phyloP scores from a whole-genome alignment of 2,329 filamentous ascomycete species.

The Botrytis byssoidea region DNA sequence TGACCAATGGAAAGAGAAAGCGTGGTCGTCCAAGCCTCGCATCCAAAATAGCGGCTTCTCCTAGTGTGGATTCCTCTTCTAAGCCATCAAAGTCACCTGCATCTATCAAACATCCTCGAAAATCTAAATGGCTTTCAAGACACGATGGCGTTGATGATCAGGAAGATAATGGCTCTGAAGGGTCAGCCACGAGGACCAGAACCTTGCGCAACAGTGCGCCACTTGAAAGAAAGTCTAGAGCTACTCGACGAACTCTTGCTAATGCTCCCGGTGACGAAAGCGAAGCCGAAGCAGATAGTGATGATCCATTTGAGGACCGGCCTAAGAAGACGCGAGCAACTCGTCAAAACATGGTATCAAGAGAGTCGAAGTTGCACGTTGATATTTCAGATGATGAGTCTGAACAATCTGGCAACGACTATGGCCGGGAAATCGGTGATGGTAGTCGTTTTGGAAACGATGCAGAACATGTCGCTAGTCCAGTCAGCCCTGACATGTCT shows the following conservation, averaged over 20 bases:
- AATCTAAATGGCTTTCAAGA: slow-evolving; percentile 34
- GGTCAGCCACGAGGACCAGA: slow-evolving; percentile 5
- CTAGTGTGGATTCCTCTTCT: not conserved
- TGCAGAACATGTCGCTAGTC: not conserved
- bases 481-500: not conserved
- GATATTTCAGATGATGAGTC: not conserved
- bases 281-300: not conserved
- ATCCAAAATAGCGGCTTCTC: slow-evolving; percentile 1
- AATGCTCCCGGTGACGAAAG: not conserved
- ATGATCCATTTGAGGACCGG: not conserved
- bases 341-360: not conserved
- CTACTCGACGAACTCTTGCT: not conserved
- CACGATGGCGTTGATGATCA: slow-evolving; percentile 30
- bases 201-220: not conserved
- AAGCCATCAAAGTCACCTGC: slow-evolving; percentile 19
- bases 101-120: slow-evolving; percentile 29
- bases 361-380: not conserved
- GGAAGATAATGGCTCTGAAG: slow-evolving; percentile 10
- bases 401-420: not conserved
- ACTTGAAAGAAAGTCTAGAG: not conserved
- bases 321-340: not conserved
- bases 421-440: slow-evolving; percentile 6
- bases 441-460: slow-evolving; percentile 14
- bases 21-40: slow-evolving; percentile 22
- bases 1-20: slow-evolving; percentile 23